Conservation (phyloP, 345 rosid species). For the Ceriops zippeliana region DNA sequence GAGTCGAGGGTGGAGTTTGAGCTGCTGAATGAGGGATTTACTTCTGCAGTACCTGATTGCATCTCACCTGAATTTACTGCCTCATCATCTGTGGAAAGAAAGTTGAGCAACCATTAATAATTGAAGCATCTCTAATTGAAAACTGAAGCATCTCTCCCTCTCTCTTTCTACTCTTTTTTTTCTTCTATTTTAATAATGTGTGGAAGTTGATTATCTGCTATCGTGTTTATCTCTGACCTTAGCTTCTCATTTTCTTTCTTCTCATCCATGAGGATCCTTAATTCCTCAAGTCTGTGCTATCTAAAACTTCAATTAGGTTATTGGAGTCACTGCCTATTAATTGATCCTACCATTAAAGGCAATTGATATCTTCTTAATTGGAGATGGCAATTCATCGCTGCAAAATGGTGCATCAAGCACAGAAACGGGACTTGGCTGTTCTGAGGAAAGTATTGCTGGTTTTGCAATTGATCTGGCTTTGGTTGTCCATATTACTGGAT, state of each 20-base stretch:
- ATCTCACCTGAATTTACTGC: conserved; percentile 37
- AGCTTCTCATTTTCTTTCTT: no score
- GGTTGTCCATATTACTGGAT: conserved; percentile 35
- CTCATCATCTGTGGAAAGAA: conserved; percentile 48
- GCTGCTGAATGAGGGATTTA: conserved; percentile 23
- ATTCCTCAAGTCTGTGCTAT: neutral
- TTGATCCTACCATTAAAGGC: conserved; percentile 56
- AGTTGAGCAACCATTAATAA: conserved; percentile 5
- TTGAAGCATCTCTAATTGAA: neutral
- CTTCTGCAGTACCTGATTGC: conserved; percentile 35
- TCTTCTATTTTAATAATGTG: no score
- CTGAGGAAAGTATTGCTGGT: conserved; percentile 41
- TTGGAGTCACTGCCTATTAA: neutral
- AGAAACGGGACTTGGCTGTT: conserved; percentile 94
- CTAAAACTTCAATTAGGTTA: neutral
- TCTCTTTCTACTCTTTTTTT: no score
- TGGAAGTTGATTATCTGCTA: no score
- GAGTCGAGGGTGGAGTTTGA: conserved; percentile 37
- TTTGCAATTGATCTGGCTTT: conserved; percentile 33
- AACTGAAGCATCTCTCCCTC: no score
- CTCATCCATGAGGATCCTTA: no score
- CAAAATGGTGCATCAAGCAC: conserved; percentile 79
- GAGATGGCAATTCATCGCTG: conserved; percentile 76
- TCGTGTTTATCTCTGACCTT: no score
- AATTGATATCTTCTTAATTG: conserved; percentile 63